phyloP scores from a whole-genome alignment of 2,329 filamentous ascomycete genomes.

The Botrytis aclada region DNA sequence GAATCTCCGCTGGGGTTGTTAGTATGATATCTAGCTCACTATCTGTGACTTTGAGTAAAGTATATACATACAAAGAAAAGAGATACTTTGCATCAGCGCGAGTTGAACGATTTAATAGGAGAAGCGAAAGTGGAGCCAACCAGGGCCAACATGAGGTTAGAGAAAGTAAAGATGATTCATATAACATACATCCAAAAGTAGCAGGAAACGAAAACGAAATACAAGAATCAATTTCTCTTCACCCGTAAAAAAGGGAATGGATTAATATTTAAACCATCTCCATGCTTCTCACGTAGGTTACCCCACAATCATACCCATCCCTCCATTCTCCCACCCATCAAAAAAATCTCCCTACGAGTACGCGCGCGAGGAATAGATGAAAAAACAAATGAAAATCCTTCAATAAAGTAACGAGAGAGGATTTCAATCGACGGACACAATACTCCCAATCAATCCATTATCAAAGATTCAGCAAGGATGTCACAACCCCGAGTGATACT shows the following conservation, averaged over 20 bases:
- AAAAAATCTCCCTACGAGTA: too few relatives aligned
- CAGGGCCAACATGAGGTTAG: constrained; percentile 8
- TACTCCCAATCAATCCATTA: neutral
- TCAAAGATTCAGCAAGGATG: neutral
- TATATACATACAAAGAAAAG: constrained; percentile 7
- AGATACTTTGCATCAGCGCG: constrained; percentile 12
- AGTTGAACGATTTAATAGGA: neutral
- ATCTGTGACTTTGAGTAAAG: neutral
- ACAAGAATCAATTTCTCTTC: neutral
- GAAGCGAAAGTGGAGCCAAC: constrained; percentile 15
- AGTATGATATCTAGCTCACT: neutral
- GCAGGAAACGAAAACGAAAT: neutral
- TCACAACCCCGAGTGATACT: neutral
- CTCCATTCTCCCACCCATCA: too few relatives aligned
- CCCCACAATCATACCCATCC: neutral
- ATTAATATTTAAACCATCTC: neutral
- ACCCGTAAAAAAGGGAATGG: neutral
- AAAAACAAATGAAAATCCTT: neutral
- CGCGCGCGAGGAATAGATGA: neutral
- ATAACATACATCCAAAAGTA: neutral
- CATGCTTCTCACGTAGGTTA: neutral
- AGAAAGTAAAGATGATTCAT: neutral
- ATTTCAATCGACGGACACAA: too few relatives aligned
- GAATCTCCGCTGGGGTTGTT: constrained; percentile 36
- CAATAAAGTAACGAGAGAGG: neutral